These are phyloP conservation scores for Pichia sp. DNA, from an alignment of 1,139 yeast genomes.

Conservation along the genomic window DNA sequence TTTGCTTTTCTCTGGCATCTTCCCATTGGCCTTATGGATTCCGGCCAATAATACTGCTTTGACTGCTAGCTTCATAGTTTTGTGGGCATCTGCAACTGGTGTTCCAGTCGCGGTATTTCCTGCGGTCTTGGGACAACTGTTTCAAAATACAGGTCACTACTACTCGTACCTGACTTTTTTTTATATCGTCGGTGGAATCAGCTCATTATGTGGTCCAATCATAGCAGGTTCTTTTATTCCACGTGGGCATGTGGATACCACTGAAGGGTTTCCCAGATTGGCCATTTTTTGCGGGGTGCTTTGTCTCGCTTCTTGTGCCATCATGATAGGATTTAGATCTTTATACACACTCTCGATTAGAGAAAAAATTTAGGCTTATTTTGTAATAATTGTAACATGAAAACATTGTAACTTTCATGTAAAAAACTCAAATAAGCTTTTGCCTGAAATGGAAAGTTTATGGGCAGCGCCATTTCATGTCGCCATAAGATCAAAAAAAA, in stretches of 20 bases:
- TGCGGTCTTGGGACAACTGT: conserved; percentile 30
- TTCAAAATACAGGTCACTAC: conserved; percentile 23
- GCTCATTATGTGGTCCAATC: conserved; percentile 32
- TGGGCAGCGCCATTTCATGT: background rate
- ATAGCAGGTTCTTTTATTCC: conserved; percentile 33
- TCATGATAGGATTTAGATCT: conserved; percentile 9
- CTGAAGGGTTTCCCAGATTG: conserved; percentile 26
- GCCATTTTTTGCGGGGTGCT: conserved; percentile 28
- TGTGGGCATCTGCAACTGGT: conserved; percentile 32
- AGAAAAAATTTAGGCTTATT: conserved; percentile 4
- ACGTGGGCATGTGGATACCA: conserved; percentile 21
- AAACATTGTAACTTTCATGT: too few species aligned
- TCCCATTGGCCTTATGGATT: conserved; percentile 41
- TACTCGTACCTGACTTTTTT: conserved; percentile 29
- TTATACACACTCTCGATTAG: conserved; percentile 10
- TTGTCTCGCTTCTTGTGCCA: conserved; percentile 20
- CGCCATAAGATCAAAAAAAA: background rate
- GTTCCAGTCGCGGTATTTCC: conserved; percentile 31
- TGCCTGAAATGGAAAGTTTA: too few species aligned
- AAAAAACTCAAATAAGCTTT: too few species aligned
- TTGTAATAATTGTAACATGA: background rate
- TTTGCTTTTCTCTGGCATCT: conserved; percentile 36
- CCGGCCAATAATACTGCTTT: conserved; percentile 37
- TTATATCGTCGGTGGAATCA: conserved; percentile 28
- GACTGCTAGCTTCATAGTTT: conserved; percentile 34